Conservation (phyloP, 2,329 filamentous ascomycete species). For the Xylariaceae sp. region DNA sequence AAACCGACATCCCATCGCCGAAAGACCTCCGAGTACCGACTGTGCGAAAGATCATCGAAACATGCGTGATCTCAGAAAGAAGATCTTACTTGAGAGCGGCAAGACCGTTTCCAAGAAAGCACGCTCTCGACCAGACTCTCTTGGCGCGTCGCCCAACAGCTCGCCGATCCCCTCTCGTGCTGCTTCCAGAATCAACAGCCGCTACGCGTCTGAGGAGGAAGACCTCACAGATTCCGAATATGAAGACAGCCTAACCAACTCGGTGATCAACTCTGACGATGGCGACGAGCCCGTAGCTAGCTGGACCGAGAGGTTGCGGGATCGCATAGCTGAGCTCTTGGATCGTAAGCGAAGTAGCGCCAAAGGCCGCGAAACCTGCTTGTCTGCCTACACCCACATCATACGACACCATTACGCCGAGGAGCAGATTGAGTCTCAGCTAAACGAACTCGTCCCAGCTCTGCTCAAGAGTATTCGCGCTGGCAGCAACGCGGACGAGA, state of each 20-base stretch:
- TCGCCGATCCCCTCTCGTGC: slow-evolving; percentile 65
- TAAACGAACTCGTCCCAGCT: slow-evolving; percentile 67
- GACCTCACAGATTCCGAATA: slow-evolving; percentile 61
- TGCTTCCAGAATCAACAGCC: slow-evolving; percentile 65
- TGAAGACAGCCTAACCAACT: slow-evolving; percentile 56
- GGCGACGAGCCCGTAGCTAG: slow-evolving; percentile 62
- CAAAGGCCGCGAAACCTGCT: slow-evolving; percentile 70
- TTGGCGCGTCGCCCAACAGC: slow-evolving; percentile 62
- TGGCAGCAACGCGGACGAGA: slow-evolving; percentile 73
- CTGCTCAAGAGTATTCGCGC: slow-evolving; percentile 75
- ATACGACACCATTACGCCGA: slow-evolving; percentile 73
- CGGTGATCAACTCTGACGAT: slow-evolving; percentile 67
- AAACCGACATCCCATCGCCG: neutral
- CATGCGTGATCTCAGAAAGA: slow-evolving; percentile 72
- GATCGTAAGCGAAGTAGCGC: slow-evolving; percentile 79
- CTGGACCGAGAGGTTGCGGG: slow-evolving; percentile 68
- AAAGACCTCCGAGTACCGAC: slow-evolving; percentile 5
- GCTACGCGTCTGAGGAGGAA: slow-evolving; percentile 70
- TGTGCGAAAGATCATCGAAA: slow-evolving; percentile 7
- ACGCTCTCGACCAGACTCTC: slow-evolving; percentile 61
- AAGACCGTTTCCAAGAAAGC: slow-evolving; percentile 77
- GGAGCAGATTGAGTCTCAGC: slow-evolving; percentile 63
- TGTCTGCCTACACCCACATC: slow-evolving; percentile 68
- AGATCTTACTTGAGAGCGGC: slow-evolving; percentile 71
- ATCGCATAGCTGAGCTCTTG: slow-evolving; percentile 74